phyloP scores from a whole-genome alignment of 2,329 filamentous ascomycete genomes.

The Diaporthe eres region DNA sequence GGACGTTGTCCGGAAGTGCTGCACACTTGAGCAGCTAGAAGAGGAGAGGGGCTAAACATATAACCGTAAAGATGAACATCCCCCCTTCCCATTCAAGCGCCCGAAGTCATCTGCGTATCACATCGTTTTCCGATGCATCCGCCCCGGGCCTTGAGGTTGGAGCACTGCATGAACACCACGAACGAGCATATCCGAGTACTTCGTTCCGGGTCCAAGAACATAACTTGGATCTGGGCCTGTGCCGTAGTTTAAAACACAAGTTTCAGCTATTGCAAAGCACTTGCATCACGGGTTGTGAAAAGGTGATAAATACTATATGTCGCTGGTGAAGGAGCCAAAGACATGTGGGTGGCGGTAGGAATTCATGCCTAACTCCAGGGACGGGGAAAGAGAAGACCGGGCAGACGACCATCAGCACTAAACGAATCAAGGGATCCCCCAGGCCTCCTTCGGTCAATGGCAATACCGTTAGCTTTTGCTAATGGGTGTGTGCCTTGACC shows the following conservation, averaged over 20 bases:
- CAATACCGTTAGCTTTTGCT: not conserved
- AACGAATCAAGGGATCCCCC: not conserved
- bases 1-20: not conserved
- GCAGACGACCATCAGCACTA: not conserved
- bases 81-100: not conserved
- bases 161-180: not conserved
- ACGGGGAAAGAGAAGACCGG: conserved; percentile 6
- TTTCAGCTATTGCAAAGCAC: not conserved
- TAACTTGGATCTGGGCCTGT: too few relatives aligned
- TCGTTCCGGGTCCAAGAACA: not conserved
- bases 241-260: too few relatives aligned
- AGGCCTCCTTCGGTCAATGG: not conserved
- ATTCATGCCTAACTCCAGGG: not conserved
- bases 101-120: not conserved
- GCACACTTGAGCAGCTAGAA: too few relatives aligned
- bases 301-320: not conserved
- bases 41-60: not conserved
- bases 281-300: not conserved
- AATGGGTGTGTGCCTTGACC: not conserved
- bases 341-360: not conserved
- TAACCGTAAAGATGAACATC: not conserved
- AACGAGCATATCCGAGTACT: not conserved
- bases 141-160: not conserved
- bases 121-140: not conserved
- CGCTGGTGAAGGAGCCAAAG: not conserved